Conservation (phyloP, 441 rosid genomes). For the Pelargonium citronellum region DNA sequence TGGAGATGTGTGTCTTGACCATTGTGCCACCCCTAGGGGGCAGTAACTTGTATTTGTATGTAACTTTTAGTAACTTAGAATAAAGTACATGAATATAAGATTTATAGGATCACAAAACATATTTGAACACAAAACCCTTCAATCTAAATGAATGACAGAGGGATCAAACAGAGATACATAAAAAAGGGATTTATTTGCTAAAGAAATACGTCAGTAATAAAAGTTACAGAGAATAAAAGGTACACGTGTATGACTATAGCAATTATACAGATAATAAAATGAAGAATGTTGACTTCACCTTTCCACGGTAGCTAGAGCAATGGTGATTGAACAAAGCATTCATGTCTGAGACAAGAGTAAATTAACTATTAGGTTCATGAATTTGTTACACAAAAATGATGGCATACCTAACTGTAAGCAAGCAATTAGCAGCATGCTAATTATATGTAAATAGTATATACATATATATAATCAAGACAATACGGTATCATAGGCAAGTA, state of each 20-base stretch:
- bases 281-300: slow-evolving; percentile 39
- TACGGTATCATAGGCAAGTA: not conserved
- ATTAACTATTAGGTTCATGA: slow-evolving; percentile 1
- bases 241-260: not conserved
- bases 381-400: not conserved
- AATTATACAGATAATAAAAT: slow-evolving; percentile 12
- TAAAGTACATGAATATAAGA: too few species aligned
- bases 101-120: not conserved
- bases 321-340: slow-evolving; percentile 63
- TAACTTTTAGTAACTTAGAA: too few species aligned
- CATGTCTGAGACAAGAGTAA: slow-evolving; percentile 47
- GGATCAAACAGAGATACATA: not conserved
- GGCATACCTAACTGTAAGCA: not conserved
- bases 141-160: not conserved
- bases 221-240: not conserved
- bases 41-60: too few species aligned
- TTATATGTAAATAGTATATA: not conserved
- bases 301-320: slow-evolving; percentile 69
- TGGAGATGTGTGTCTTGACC: too few species aligned
- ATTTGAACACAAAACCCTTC: not conserved
- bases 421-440: not conserved
- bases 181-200: not conserved
- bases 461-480: not conserved
- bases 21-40: too few species aligned
- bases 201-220: not conserved